A percentile compares a stretch with the other conserved stretches of the same genome.
These are phyloP conservation scores for Opeltia flavorubescens DNA, from an alignment of 495 filamentous ascomycete genomes.

Conservation along the genomic window DNA sequence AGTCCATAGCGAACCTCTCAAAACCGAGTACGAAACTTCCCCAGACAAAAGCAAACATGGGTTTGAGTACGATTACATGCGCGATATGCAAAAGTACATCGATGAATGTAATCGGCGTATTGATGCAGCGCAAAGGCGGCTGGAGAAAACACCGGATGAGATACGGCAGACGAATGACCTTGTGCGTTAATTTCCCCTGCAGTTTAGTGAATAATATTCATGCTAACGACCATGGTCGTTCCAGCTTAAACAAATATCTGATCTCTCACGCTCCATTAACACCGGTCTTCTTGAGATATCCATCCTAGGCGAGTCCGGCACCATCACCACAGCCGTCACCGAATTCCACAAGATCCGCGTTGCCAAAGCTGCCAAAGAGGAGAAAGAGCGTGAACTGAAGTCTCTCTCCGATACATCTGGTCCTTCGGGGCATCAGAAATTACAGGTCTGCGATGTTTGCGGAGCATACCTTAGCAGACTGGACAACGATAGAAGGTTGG, in stretches of 20 bases:
- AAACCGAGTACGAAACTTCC: slow-evolving; percentile 68
- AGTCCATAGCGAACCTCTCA: slow-evolving; percentile 77
- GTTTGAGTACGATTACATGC: slow-evolving; percentile 92
- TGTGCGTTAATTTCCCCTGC: slow-evolving; percentile 21
- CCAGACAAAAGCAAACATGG: slow-evolving; percentile 64
- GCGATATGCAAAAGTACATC: slow-evolving; percentile 89
- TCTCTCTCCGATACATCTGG: slow-evolving; percentile 81
- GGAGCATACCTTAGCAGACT: slow-evolving; percentile 81
- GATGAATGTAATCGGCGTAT: slow-evolving; percentile 94
- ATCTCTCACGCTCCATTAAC: slow-evolving; percentile 66
- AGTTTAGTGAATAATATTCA: background rate
- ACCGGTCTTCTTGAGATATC: slow-evolving; percentile 72
- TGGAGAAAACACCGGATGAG: slow-evolving; percentile 98
- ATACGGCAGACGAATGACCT: slow-evolving; percentile 90
- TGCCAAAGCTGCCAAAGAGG: slow-evolving; percentile 67
- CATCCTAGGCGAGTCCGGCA: slow-evolving; percentile 68
- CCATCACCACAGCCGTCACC: slow-evolving; percentile 64
- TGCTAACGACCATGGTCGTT: slow-evolving; percentile 4
- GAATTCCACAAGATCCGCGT: slow-evolving; percentile 76
- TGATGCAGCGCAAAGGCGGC: slow-evolving; percentile 69
- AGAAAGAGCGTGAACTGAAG: slow-evolving; percentile 81
- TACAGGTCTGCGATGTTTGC: slow-evolving; percentile 98
- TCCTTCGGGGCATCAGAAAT: slow-evolving; percentile 87
- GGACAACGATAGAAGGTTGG: slow-evolving; percentile 85
- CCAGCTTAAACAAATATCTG: slow-evolving; percentile 72